A percentile compares a stretch with the other conserved stretches of the same genome.
These are phyloP conservation scores for Thyridium curvatum DNA, from an alignment of 2,329 filamentous ascomycete genomes.

Conservation along the genomic window DNA sequence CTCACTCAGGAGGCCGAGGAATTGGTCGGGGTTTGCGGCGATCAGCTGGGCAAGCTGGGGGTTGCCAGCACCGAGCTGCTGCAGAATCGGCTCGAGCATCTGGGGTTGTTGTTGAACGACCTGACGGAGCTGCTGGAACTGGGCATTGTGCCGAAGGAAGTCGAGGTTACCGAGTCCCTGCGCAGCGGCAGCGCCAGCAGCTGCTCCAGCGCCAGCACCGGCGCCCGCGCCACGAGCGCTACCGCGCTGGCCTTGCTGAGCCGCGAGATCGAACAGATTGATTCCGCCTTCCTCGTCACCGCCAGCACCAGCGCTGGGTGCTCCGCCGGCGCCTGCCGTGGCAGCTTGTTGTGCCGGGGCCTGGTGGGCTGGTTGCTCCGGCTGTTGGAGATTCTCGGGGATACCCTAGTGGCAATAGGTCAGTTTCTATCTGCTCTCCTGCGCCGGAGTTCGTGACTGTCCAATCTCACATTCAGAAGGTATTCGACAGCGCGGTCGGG, in stretches of 20 bases:
- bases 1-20: conserved; percentile 84
- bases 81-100: conserved; percentile 97
- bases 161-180: conserved; percentile 73
- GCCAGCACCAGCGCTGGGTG: conserved; percentile 31
- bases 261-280: conserved; percentile 90
- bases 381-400: conserved; percentile 70
- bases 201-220: conserved; percentile 32
- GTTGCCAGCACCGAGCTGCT: conserved; percentile 92
- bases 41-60: conserved; percentile 92
- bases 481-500: conserved; percentile 97
- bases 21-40: conserved; percentile 85
- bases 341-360: conserved; percentile 37
- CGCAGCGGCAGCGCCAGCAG: conserved; percentile 37
- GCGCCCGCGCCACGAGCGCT: conserved; percentile 34
- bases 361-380: conserved; percentile 22
- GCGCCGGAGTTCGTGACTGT: not conserved
- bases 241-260: conserved; percentile 57
- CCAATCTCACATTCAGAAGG: conserved; percentile 69
- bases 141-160: conserved; percentile 88
- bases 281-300: conserved; percentile 62
- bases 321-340: conserved; percentile 30
- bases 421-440: not conserved
- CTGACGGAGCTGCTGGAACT: conserved; percentile 96
- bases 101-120: conserved; percentile 96
- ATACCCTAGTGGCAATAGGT: conserved; percentile 66